These are phyloP conservation scores for Ustilago loliicola DNA, from an alignment of 1,284 basidiomycete species.

Conservation along the genomic window DNA sequence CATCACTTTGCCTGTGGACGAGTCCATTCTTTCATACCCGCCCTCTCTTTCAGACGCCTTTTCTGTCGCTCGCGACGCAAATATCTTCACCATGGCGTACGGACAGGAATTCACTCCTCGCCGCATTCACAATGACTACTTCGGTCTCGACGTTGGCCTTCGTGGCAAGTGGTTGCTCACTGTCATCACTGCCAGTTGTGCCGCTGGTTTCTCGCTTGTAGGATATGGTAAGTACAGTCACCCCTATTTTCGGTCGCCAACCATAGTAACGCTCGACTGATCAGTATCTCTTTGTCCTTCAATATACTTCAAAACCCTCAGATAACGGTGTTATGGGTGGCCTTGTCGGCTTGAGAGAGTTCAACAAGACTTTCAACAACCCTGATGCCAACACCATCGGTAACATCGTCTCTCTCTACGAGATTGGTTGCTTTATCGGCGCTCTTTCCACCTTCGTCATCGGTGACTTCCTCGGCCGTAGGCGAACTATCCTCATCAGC, in stretches of 20 bases:
- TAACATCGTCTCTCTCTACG: conserved; percentile 56
- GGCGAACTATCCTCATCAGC: conserved; percentile 54
- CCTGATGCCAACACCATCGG: conserved; percentile 48
- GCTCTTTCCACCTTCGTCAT: conserved; percentile 43
- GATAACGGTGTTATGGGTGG: conserved; percentile 52
- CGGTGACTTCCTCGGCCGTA: conserved; percentile 46
- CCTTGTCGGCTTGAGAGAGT: conserved; percentile 21
- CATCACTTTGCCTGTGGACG: background rate
- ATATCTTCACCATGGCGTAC: conserved; percentile 15
- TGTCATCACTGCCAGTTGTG: conserved; percentile 46
- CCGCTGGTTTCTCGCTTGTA: conserved; percentile 37
- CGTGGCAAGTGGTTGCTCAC: conserved; percentile 38
- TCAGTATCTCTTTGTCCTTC: background rate
- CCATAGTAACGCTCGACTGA: background rate
- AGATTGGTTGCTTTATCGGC: conserved; percentile 52
- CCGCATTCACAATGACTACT: conserved; percentile 40
- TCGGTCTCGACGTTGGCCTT: conserved; percentile 46
- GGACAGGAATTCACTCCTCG: conserved; percentile 25
- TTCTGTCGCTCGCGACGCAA: background rate
- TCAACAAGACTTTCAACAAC: conserved; percentile 52
- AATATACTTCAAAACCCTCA: background rate
- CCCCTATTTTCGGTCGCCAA: background rate
- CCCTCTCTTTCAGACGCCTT: background rate
- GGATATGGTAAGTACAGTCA: conserved; percentile 25
- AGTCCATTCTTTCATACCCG: background rate